Conservation (phyloP, 1,284 basidiomycete genomes). For the Cryptococcus floricola region DNA sequence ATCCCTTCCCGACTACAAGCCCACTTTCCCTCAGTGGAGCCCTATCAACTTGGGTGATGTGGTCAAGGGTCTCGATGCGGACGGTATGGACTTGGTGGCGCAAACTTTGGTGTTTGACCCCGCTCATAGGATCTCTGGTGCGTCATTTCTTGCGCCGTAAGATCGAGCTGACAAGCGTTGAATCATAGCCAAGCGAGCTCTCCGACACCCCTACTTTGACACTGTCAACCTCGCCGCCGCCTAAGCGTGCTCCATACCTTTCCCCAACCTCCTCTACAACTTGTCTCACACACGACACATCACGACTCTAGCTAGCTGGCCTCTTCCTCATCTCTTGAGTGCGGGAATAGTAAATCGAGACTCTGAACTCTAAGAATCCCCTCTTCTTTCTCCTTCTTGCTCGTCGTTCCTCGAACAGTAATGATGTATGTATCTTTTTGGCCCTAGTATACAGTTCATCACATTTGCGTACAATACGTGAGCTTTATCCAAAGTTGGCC, state of each 20-base stretch:
- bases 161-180: constrained; percentile 2
- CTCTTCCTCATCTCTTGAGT: too few relatives aligned
- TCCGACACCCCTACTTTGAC: constrained; percentile 73
- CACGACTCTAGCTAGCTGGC: too few relatives aligned
- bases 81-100: constrained; percentile 74
- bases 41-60: constrained; percentile 60
- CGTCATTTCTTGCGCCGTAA: not conserved
- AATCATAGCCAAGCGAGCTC: constrained; percentile 70
- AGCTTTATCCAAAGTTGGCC: constrained; percentile 74
- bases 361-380: too few relatives aligned
- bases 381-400: not conserved
- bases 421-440: constrained; percentile 8
- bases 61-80: constrained; percentile 65
- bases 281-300: not conserved
- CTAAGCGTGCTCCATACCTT: not conserved
- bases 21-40: constrained; percentile 91
- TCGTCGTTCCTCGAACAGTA: not conserved
- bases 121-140: constrained; percentile 86
- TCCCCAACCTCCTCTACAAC: not conserved
- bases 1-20: constrained; percentile 89
- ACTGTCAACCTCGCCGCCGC: constrained; percentile 3
- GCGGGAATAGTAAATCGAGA: too few relatives aligned
- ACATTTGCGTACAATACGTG: not conserved
- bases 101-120: constrained; percentile 87
- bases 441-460: not conserved